Evolutionary conservation across 2,329 filamentous ascomycete genomes (phyloP).

Genomic region (Paramyrothecium sp.): DNA sequence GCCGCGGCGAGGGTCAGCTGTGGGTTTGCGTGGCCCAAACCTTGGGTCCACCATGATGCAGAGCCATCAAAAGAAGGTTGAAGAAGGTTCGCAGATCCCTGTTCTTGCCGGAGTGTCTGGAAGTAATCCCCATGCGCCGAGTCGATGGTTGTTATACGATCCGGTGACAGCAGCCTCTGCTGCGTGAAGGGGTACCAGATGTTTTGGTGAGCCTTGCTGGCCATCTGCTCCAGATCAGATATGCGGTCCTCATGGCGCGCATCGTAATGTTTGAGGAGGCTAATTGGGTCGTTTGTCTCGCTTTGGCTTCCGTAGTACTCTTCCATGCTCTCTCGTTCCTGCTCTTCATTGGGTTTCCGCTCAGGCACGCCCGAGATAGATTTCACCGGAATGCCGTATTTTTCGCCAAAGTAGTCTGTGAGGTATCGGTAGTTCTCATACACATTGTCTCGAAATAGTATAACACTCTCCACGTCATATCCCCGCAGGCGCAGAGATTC

Average conservation of each 20-base stretch:
- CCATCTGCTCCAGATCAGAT: constrained; percentile 58
- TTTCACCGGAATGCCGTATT: constrained; percentile 52
- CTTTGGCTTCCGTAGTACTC: constrained; percentile 60
- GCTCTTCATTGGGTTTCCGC: constrained; percentile 36
- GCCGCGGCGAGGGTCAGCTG: constrained; percentile 71
- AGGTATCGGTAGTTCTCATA: constrained; percentile 72
- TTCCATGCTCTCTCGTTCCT: constrained; percentile 57
- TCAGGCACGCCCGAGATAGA: constrained; percentile 46
- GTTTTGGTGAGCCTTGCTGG: constrained; percentile 54
- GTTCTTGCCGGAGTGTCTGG: constrained; percentile 46
- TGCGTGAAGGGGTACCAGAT: constrained; percentile 93
- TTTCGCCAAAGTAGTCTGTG: constrained; percentile 61
- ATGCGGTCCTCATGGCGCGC: constrained; percentile 56
- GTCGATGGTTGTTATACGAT: constrained; percentile 73
- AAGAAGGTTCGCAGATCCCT: constrained; percentile 10
- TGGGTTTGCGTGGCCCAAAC: constrained; percentile 76
- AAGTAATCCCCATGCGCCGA: constrained; percentile 80
- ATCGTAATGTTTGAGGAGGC: constrained; percentile 50
- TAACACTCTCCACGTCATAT: constrained; percentile 69
- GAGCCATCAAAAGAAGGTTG: constrained; percentile 75
- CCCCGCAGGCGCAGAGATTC: constrained; percentile 77
- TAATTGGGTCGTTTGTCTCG: constrained; percentile 31
- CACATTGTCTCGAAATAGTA: constrained; percentile 65
- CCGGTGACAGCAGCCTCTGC: constrained; percentile 60
- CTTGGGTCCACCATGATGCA: constrained; percentile 91